Conservation (phyloP, 2,329 filamentous ascomycete genomes). For the Fusarium coicis region DNA sequence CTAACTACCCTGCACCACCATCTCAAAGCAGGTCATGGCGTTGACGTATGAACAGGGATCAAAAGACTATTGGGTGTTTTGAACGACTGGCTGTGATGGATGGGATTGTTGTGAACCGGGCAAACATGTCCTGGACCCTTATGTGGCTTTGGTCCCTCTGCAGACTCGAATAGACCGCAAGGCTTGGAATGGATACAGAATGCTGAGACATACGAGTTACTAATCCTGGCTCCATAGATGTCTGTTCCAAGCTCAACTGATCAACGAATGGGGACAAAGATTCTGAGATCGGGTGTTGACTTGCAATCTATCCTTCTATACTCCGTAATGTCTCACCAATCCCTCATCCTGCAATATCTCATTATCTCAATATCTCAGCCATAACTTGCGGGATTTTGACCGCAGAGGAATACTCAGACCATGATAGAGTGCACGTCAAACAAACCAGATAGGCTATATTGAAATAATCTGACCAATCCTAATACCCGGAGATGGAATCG, state of each 20-base stretch:
- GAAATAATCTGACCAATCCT: constrained; percentile 20
- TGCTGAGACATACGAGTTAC: constrained; percentile 3
- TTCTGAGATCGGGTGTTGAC: background rate
- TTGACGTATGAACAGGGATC: background rate
- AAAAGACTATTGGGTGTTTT: background rate
- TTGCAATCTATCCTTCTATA: constrained; percentile 2
- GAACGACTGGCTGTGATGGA: background rate
- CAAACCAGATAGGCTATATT: background rate
- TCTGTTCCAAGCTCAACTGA: background rate
- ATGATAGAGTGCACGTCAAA: constrained; percentile 5
- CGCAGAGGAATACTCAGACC: background rate
- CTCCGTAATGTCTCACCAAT: background rate
- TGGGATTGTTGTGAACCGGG: background rate
- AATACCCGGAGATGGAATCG: constrained; percentile 1
- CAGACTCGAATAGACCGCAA: background rate
- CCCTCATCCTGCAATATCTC: background rate
- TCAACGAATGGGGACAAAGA: background rate
- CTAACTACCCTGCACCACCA: constrained; percentile 30
- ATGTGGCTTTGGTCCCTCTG: background rate
- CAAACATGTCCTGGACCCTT: background rate
- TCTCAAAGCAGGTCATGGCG: constrained; percentile 1
- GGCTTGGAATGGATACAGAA: constrained; percentile 21
- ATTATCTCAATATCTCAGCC: background rate
- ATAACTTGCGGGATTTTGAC: constrained; percentile 34
- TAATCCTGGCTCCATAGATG: background rate